Conservation (phyloP, 164 flowering plant genomes). For the Nymphaea colorata region DNA sequence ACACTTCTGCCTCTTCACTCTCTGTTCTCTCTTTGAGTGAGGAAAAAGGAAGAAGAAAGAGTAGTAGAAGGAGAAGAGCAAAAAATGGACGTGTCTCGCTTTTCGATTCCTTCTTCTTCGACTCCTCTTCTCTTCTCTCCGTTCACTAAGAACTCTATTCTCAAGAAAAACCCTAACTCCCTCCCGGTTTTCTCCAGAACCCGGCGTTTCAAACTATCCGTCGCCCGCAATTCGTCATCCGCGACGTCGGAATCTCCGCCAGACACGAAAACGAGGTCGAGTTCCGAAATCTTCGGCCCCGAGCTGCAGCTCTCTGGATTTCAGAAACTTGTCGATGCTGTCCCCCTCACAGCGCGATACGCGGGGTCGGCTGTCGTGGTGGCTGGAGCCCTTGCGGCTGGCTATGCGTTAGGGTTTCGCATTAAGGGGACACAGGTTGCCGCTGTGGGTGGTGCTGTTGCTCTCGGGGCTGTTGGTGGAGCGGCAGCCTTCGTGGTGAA, state of each 20-base stretch:
- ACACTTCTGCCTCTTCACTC: neutral
- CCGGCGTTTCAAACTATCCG: conserved; percentile 7
- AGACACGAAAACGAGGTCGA: neutral
- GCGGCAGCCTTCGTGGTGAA: conserved; percentile 66
- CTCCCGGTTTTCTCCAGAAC: conserved; percentile 5
- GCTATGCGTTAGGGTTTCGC: conserved; percentile 54
- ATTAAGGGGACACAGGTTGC: conserved; percentile 33
- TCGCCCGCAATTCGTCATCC: conserved; percentile 19
- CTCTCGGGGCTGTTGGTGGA: conserved; percentile 62
- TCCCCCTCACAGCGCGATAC: conserved; percentile 55
- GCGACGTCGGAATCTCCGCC: conserved; percentile 5
- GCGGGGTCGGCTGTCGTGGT: conserved; percentile 47
- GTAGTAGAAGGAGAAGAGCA: neutral
- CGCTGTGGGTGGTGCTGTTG: conserved; percentile 67
- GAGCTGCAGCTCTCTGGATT: conserved; percentile 51
- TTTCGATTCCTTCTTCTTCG: conserved; percentile 10
- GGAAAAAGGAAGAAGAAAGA: neutral
- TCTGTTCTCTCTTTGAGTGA: neutral
- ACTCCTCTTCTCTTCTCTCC: conserved; percentile 12
- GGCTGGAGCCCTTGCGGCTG: conserved; percentile 67
- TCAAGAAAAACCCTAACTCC: conserved; percentile 8
- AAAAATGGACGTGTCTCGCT: conserved; percentile 5
- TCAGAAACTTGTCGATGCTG: conserved; percentile 39
- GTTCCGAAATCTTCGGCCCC: conserved; percentile 38
- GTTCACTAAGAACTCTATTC: conserved; percentile 19